Evolutionary conservation across 495 filamentous ascomycete species (phyloP).

Genomic region (Penicillium desertorum): DNA sequence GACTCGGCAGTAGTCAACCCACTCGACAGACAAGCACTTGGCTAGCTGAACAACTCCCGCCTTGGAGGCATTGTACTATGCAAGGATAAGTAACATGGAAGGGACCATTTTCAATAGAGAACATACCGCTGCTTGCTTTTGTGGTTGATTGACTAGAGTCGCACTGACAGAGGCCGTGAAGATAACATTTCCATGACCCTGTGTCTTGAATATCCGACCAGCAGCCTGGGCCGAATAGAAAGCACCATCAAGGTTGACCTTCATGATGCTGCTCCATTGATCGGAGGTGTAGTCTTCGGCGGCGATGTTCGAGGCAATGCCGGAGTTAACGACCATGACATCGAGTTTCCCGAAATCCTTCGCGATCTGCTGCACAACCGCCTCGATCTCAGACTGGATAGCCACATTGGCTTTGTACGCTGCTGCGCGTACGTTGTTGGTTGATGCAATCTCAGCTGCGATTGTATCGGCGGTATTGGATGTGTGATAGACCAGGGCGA

Average conservation of each 20-base stretch:
- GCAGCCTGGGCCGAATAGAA: constrained; percentile 49
- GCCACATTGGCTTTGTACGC: constrained; percentile 72
- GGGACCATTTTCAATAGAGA: not conserved
- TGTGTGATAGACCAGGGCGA: constrained; percentile 75
- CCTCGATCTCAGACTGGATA: constrained; percentile 54
- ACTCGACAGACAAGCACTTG: constrained; percentile 40
- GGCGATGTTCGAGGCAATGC: constrained; percentile 52
- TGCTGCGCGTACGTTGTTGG: constrained; percentile 63
- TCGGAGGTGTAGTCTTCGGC: constrained; percentile 39
- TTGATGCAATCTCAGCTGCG: constrained; percentile 68
- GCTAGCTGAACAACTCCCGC: constrained; percentile 39
- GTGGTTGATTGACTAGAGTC: constrained; percentile 46
- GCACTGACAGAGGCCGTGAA: constrained; percentile 46
- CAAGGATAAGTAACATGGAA: not conserved
- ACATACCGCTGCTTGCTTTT: constrained; percentile 42
- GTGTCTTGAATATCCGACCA: constrained; percentile 40
- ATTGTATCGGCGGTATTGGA: constrained; percentile 65
- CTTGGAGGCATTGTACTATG: constrained; percentile 42
- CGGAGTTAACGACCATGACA: constrained; percentile 75
- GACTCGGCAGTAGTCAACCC: constrained; percentile 42
- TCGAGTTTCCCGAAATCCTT: constrained; percentile 69
- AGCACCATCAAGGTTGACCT: constrained; percentile 49
- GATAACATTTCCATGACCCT: constrained; percentile 43
- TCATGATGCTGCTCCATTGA: constrained; percentile 43
- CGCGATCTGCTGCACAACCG: constrained; percentile 54